Evolutionary conservation across 2,329 filamentous ascomycete species (phyloP), one percentile per base, ranked within the genome.

Genomic region (Aspergillus ochraceoroseus): DNA sequence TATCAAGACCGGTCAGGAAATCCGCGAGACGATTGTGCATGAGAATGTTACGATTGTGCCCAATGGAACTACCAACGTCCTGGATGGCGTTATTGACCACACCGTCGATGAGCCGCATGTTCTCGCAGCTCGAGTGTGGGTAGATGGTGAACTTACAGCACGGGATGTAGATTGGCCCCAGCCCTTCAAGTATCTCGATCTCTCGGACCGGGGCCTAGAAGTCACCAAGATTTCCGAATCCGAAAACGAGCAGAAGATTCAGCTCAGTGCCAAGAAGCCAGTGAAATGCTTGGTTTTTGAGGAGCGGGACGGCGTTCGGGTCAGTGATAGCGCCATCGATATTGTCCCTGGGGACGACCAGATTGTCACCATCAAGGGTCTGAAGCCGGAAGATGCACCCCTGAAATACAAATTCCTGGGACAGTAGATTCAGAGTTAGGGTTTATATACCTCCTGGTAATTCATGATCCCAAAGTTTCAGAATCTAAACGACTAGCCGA

Each of bases 261-360:
- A 61, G 19, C 64, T 79, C 48, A 70, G 55, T 48, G 68, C 71
- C 4, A 53, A 63, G 32, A 73, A 71, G 57, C 75, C 76, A 2
- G 75, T 76, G 2, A 80, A 79, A 49, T 75, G 76, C 8, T 58
- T 79, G n/a, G 76, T 79, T 3, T 77, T 79, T 48, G 76, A 79
- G 55, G 76, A 79, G 52, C 59, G 73, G 37, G 70, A 75, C 38
- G 74, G 73, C 7, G 68, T 78, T 28, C 63, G 70, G 8, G 58
- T 77, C 13, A 67, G 71, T 36, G 75, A 79, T 54, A 78, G 73
- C 52, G 75, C 73, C 6, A 66, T 80, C 38, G 76, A 79, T 52
- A 57, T 79, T 43, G 71, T 77, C 4, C 76, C 76, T n/a, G 75
- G 75, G 5, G 76, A 79, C 53, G 71, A 73, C 44, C 75, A 79